phyloP scores from a whole-genome alignment of 2,329 filamentous ascomycete species.

The Fusarium compactum region DNA sequence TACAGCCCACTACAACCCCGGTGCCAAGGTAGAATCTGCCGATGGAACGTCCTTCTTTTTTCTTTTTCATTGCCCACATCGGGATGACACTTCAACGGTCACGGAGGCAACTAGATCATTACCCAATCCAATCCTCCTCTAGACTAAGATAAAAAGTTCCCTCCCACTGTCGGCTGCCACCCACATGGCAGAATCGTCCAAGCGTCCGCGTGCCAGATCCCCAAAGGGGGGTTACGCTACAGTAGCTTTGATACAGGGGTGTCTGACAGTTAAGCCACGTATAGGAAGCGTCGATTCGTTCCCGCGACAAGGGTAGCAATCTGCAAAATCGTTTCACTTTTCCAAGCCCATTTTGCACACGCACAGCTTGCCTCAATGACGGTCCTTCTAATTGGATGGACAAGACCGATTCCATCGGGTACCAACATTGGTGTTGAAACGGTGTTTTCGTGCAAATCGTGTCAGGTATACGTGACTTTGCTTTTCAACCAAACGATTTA shows the following conservation, averaged over 20 bases:
- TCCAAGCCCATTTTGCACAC: background rate
- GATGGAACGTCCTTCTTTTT: background rate
- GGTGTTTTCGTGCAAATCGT: conserved; percentile 13
- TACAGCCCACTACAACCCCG: conserved; percentile 7
- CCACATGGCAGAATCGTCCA: conserved; percentile 35
- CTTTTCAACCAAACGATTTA: background rate
- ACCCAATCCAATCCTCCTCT: background rate
- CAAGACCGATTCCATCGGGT: background rate
- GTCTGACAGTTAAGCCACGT: conserved; percentile 41
- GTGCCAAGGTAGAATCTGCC: conserved; percentile 7
- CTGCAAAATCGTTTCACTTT: conserved; percentile 33
- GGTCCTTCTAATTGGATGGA: background rate
- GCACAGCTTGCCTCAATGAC: background rate
- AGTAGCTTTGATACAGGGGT: conserved; percentile 1
- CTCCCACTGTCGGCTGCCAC: background rate
- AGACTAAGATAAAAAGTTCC: background rate
- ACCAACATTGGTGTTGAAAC: conserved; percentile 31
- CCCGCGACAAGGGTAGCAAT: conserved; percentile 22
- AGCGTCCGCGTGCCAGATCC: conserved; percentile 6
- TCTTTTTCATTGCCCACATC: conserved; percentile 1
- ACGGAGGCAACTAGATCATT: conserved; percentile 1
- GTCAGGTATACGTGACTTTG: conserved; percentile 24
- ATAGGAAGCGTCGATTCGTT: conserved; percentile 33
- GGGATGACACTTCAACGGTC: conserved; percentile 8
- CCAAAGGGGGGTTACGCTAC: conserved; percentile 1